phyloP scores from a whole-genome alignment of 2,329 filamentous ascomycete species.

The Monilinia aucupariae region DNA sequence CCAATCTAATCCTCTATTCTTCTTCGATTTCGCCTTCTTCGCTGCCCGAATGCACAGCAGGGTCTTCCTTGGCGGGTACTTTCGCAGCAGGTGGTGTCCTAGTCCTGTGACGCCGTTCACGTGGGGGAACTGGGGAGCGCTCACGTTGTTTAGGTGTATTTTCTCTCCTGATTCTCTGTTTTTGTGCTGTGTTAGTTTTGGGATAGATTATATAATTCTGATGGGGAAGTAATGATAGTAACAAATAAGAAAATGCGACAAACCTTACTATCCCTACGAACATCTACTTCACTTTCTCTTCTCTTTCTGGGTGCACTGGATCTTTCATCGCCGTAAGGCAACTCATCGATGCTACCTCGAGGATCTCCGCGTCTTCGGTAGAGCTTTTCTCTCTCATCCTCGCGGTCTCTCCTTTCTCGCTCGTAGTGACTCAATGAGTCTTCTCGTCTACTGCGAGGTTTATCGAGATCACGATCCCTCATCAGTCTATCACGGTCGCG shows the following conservation, averaged over 20 bases:
- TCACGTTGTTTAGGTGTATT: conserved; percentile 47
- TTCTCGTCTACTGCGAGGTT: conserved; percentile 49
- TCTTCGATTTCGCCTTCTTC: conserved; percentile 99
- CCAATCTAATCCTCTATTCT: conserved; percentile 40
- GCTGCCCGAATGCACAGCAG: conserved; percentile 62
- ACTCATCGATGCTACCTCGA: conserved; percentile 73
- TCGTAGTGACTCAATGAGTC: conserved; percentile 67
- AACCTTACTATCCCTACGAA: conserved; percentile 57
- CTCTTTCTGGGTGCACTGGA: conserved; percentile 64
- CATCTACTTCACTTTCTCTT: conserved; percentile 71
- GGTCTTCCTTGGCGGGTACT: conserved; percentile 40
- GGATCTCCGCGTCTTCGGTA: conserved; percentile 78
- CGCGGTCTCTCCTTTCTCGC: conserved; percentile 78
- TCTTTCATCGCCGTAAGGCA: conserved; percentile 80
- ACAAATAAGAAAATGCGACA: conserved; percentile 6
- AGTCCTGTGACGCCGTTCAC: conserved; percentile 51
- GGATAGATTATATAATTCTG: not conserved
- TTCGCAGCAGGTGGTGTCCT: conserved; percentile 46
- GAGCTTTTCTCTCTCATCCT: conserved; percentile 81
- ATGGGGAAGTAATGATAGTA: not conserved
- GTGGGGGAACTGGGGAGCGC: conserved; percentile 49
- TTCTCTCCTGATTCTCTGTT: conserved; percentile 54
- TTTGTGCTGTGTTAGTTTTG: conserved; percentile 17
- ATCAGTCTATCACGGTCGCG: conserved; percentile 32
- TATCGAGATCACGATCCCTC: conserved; percentile 37